These are phyloP conservation scores for Yarrowia sp. DNA, from an alignment of 805 yeast species.

Conservation along the genomic window DNA sequence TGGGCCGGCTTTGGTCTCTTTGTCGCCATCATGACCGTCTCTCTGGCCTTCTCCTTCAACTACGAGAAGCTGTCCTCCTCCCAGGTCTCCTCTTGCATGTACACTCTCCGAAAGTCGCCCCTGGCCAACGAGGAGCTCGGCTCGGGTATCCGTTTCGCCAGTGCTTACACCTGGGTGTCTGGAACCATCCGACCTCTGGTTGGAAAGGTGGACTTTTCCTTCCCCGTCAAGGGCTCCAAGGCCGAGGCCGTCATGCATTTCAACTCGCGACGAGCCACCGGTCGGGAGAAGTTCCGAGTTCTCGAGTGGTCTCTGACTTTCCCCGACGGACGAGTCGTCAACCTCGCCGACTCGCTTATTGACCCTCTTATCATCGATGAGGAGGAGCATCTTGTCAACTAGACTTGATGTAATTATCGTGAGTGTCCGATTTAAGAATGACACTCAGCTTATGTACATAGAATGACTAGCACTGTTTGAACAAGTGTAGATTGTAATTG, in stretches of 20 bases:
- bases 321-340: constrained; percentile 54
- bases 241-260: constrained; percentile 62
- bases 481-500: not conserved
- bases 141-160: constrained; percentile 72
- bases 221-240: constrained; percentile 72
- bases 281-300: constrained; percentile 63
- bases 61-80: constrained; percentile 94
- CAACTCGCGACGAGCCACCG: constrained; percentile 72
- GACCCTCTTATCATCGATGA: constrained; percentile 49
- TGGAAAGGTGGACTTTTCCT: constrained; percentile 78
- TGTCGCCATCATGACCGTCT: constrained; percentile 59
- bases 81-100: constrained; percentile 82
- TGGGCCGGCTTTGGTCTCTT: constrained; percentile 64
- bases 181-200: constrained; percentile 85
- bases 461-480: constrained; percentile 26
- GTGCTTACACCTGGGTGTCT: constrained; percentile 84
- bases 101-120: constrained; percentile 79
- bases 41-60: constrained; percentile 77
- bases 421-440: not conserved
- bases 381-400: constrained; percentile 41
- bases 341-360: constrained; percentile 59
- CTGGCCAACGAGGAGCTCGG: constrained; percentile 71
- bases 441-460: constrained; percentile 24
- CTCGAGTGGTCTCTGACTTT: constrained; percentile 67
- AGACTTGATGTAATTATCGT: not conserved